Conservation (phyloP, 805 yeast species). For the Wickerhamomyces rabaulensis region DNA sequence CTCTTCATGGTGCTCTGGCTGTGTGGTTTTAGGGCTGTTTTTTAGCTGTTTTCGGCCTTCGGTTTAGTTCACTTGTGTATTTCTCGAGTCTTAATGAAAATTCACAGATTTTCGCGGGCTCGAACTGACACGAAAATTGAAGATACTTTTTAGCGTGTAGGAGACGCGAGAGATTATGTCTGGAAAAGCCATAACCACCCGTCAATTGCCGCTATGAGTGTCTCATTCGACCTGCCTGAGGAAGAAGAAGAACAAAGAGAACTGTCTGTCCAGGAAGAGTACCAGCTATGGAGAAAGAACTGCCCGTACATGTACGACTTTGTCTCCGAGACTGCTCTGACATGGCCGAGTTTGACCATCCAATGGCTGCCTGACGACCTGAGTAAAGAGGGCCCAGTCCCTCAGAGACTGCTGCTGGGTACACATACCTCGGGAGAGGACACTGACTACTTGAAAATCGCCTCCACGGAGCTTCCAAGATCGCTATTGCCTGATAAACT, state of each 20-base stretch:
- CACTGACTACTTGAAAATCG: slow-evolving; percentile 59
- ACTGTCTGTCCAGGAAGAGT: slow-evolving; percentile 45
- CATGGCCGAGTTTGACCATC: slow-evolving; percentile 78
- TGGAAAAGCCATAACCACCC: no score
- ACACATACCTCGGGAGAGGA: slow-evolving; percentile 74
- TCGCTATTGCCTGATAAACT: slow-evolving; percentile 23
- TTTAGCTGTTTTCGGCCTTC: background rate
- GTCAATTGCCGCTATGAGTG: background rate
- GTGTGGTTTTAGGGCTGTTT: background rate
- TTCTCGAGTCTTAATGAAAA: background rate
- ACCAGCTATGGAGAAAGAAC: slow-evolving; percentile 74
- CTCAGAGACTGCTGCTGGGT: slow-evolving; percentile 55
- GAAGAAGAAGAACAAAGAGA: slow-evolving; percentile 21
- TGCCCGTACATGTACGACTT: slow-evolving; percentile 81
- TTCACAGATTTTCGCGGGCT: background rate
- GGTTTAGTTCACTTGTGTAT: background rate
- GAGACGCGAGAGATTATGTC: no score
- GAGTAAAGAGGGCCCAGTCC: slow-evolving; percentile 24
- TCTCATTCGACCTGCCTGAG: background rate
- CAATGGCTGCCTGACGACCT: slow-evolving; percentile 63
- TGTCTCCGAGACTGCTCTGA: slow-evolving; percentile 71
- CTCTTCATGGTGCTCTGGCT: background rate
- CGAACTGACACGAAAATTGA: background rate
- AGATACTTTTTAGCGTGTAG: background rate
- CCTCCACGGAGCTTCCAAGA: slow-evolving; percentile 53